Evolutionary conservation across 129 eudicot species (phyloP).

Genomic region (sunflower (Helianthus annuus)): DNA sequence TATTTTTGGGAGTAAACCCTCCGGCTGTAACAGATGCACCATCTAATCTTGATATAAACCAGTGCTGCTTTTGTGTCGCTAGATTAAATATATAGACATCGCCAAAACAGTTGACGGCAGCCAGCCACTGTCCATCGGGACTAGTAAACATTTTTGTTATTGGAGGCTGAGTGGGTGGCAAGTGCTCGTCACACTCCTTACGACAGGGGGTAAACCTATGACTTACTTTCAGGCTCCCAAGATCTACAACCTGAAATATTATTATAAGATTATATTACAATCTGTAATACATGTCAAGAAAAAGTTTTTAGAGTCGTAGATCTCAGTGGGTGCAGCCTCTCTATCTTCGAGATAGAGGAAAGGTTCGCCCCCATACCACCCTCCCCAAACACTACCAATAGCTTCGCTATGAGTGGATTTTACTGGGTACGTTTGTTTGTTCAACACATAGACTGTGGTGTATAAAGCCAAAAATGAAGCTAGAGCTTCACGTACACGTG

Average conservation of each 20-base stretch:
- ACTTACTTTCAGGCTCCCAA: constrained; percentile 45
- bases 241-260: constrained; percentile 62
- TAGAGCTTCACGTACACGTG: too few species aligned
- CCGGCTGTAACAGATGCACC: constrained; percentile 93
- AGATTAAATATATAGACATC: constrained; percentile 83
- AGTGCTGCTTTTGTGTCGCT: constrained; percentile 88
- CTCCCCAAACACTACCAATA: too few species aligned
- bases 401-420: too few species aligned
- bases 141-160: constrained; percentile 85
- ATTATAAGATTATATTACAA: neutral
- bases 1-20: constrained; percentile 77
- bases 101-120: constrained; percentile 88
- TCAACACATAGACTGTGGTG: too few species aligned
- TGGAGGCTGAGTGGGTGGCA: constrained; percentile 82
- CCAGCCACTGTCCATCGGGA: constrained; percentile 90
- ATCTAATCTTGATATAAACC: constrained; percentile 90
- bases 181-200: constrained; percentile 48
- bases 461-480: too few species aligned
- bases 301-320: too few species aligned
- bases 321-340: too few species aligned
- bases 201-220: constrained; percentile 75
- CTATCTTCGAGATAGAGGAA: too few species aligned
- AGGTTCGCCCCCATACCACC: too few species aligned
- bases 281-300: neutral
- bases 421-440: too few species aligned